Conservation (phyloP, 768 basidiomycete genomes). For the Agaricus bisporus region DNA sequence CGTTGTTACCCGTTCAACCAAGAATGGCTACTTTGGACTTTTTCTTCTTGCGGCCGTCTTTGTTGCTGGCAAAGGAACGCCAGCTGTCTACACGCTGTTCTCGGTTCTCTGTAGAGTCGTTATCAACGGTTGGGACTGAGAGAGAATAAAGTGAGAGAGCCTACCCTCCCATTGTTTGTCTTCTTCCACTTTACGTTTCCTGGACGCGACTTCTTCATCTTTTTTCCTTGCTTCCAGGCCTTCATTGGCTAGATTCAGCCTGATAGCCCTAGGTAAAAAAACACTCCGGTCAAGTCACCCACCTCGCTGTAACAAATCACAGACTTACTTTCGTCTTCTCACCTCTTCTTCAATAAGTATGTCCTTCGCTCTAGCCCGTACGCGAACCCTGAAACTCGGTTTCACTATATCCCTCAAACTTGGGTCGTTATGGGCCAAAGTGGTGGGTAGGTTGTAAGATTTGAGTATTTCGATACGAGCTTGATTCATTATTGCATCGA, state of each 20-base stretch:
- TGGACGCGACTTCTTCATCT: constrained; percentile 72
- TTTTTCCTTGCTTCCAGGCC: constrained; percentile 91
- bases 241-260: constrained; percentile 89
- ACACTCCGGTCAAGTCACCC: constrained; percentile 1
- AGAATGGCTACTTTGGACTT: constrained; percentile 63
- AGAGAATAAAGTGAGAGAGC: constrained; percentile 9
- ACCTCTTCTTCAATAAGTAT: constrained; percentile 89
- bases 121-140: not conserved
- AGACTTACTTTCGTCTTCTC: constrained; percentile 68
- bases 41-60: constrained; percentile 75
- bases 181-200: constrained; percentile 85
- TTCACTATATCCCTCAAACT: constrained; percentile 41
- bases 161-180: constrained; percentile 88
- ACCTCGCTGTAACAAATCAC: not conserved
- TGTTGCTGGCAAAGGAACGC: constrained; percentile 63
- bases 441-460: constrained; percentile 51
- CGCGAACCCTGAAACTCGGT: constrained; percentile 61
- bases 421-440: constrained; percentile 53
- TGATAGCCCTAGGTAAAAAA: constrained; percentile 56
- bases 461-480: constrained; percentile 69
- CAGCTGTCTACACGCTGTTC: constrained; percentile 83
- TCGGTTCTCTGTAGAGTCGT: constrained; percentile 46
- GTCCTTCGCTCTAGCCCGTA: constrained; percentile 73
- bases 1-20: constrained; percentile 35
- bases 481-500: constrained; percentile 74